Evolutionary conservation across 768 basidiomycete species (phyloP), one percentile per base, ranked within the genome.

Genomic region (Rhizopogon sp.): DNA sequence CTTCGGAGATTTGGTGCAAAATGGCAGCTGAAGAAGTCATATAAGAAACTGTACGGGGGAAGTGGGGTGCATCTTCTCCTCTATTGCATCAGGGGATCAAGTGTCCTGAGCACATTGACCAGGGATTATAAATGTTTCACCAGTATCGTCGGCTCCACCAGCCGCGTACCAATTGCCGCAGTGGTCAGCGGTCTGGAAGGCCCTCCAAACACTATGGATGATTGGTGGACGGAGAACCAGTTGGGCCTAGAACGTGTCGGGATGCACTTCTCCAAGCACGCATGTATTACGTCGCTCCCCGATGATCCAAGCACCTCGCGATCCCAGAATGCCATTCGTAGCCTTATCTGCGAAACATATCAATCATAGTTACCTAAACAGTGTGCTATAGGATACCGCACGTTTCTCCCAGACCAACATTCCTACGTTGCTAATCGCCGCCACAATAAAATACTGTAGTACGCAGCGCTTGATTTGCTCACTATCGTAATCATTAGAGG

Each of bases 171-270:
- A 1, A 68, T 73, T 55, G 67, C 69, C 6, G 58, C 63, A 0
- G 65, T 69, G 11, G 56, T 71, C 9, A 71, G 64, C 1, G 66
- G 67, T 50, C 54, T 71, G 16, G 72, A 72, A 58, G 64, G 63
- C 39, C 67, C 65, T 33, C 42, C 64, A 16, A 59, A 62, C 16
- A 58, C 66, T 47, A 74, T 72, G 66, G 63, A 58, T 14, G 64
- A 65, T 41, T 78, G 77, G 76, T 77, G 75, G 76, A 58, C 57
- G 33, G 57, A 60, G 42, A 75, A 76, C 58, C 57, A 74, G 50
- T 57, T 56, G n/a, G 57, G 56, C 20, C 67, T 78, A 47, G 64
- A 64, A 40, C 54, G 54, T 4, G 55, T 71, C 37, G 62, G 64
- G 10, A 78, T 78, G 64, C 53, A 61, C 1, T 75, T 76, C 8